Conservation (phyloP, 768 basidiomycete species). For the Leccinum imitatum region DNA sequence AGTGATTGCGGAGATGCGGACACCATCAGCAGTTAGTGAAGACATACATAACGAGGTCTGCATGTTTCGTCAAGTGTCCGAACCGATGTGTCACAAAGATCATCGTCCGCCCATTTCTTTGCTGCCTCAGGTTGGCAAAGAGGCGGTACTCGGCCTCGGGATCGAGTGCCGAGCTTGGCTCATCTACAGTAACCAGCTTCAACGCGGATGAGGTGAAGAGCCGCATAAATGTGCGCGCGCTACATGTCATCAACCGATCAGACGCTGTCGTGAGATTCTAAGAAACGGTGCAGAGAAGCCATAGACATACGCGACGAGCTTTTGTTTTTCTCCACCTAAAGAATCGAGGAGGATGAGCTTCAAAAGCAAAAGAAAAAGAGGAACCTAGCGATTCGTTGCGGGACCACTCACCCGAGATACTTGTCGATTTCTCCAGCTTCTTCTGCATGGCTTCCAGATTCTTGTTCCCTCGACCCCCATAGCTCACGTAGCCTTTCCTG, state of each 20-base stretch:
- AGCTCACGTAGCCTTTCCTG: slow-evolving; percentile 30
- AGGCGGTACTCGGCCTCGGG: slow-evolving; percentile 36
- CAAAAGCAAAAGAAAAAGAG: not conserved
- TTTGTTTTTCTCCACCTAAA: slow-evolving; percentile 33
- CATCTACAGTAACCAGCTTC: slow-evolving; percentile 36
- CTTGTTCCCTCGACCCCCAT: slow-evolving; percentile 12
- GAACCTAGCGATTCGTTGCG: not conserved
- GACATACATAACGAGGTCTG: slow-evolving; percentile 38
- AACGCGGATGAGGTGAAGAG: slow-evolving; percentile 29
- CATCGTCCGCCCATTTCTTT: slow-evolving; percentile 37
- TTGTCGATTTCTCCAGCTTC: slow-evolving; percentile 19
- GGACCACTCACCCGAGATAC: slow-evolving; percentile 26
- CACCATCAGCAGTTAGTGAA: too few relatives aligned
- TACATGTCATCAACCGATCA: not conserved
- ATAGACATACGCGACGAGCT: slow-evolving; percentile 28
- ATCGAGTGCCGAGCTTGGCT: slow-evolving; percentile 41
- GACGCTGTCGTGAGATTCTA: not conserved
- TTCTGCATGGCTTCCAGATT: slow-evolving; percentile 16
- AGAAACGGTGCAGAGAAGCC: too few relatives aligned
- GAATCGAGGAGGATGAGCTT: not conserved
- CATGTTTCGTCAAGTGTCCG: slow-evolving; percentile 37
- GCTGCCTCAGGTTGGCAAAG: slow-evolving; percentile 28
- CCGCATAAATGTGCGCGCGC: slow-evolving; percentile 43
- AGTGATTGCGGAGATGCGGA: too few relatives aligned
- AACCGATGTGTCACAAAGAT: slow-evolving; percentile 43